phyloP scores from a whole-genome alignment of 2,329 filamentous ascomycete genomes.

The Parastagonospora nodorum region DNA sequence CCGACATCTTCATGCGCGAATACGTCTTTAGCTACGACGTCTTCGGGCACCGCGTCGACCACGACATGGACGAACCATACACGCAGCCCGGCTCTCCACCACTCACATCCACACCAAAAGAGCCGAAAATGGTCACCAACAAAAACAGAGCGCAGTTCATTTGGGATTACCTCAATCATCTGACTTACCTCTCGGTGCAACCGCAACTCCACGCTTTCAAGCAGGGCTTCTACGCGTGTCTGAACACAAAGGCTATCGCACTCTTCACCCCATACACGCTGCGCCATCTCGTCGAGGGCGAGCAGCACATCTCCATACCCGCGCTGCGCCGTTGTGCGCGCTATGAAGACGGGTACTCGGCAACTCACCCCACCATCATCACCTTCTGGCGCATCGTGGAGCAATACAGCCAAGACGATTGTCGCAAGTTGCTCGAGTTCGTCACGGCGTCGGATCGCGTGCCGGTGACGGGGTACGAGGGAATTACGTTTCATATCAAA shows the following conservation, averaged over 20 bases:
- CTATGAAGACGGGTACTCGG: constrained; percentile 80
- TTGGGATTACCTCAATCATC: constrained; percentile 81
- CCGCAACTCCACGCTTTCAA: constrained; percentile 79
- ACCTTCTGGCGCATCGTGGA: constrained; percentile 86
- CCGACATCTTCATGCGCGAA: constrained; percentile 80
- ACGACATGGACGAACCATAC: constrained; percentile 55
- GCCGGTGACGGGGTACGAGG: constrained; percentile 82
- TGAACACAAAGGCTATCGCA: constrained; percentile 70
- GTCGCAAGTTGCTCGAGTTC: constrained; percentile 82
- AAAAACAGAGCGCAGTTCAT: constrained; percentile 79
- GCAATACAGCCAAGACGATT: constrained; percentile 69
- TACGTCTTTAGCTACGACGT: constrained; percentile 80
- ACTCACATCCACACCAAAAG: constrained; percentile 23
- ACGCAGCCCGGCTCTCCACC: neutral
- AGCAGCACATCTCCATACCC: constrained; percentile 76
- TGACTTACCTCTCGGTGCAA: constrained; percentile 76
- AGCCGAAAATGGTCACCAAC: constrained; percentile 77
- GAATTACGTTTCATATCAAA: constrained; percentile 82
- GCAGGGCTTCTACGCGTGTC: too few relatives aligned
- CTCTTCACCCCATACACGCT: constrained; percentile 56
- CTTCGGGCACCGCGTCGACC: constrained; percentile 58
- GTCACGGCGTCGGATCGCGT: constrained; percentile 92
- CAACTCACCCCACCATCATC: constrained; percentile 69
- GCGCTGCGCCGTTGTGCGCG: constrained; percentile 73
- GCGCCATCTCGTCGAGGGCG: constrained; percentile 80